Evolutionary conservation across 2,329 filamentous ascomycete genomes (phyloP).

Genomic region (Chaetomiaceae sp.): DNA sequence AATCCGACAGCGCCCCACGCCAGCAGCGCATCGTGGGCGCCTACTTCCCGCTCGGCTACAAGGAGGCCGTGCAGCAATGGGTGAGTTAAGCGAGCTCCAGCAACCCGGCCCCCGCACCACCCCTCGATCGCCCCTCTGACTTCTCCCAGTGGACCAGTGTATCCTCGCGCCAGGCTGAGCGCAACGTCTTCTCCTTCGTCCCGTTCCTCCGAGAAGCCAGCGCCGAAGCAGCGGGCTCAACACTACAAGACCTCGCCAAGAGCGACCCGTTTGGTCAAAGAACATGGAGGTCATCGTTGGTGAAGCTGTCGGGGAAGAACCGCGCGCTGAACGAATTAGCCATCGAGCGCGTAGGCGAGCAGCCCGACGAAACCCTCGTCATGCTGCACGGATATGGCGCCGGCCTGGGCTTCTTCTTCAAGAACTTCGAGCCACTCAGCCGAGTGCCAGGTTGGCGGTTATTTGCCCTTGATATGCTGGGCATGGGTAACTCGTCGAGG

Average conservation of each 20-base stretch:
- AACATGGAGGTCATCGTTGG: constrained; percentile 79
- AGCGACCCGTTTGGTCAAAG: constrained; percentile 76
- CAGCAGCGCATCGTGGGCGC: too few species aligned
- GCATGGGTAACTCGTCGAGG: constrained; percentile 84
- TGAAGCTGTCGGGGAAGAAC: constrained; percentile 77
- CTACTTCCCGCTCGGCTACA: constrained; percentile 83
- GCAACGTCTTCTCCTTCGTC: constrained; percentile 78
- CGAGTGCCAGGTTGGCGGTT: constrained; percentile 76
- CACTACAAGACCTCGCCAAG: constrained; percentile 38
- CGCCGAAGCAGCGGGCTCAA: constrained; percentile 34
- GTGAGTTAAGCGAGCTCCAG: too few species aligned
- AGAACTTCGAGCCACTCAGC: constrained; percentile 87
- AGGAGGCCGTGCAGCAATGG: constrained; percentile 89
- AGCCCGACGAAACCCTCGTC: constrained; percentile 77
- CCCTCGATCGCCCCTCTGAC: constrained; percentile 7
- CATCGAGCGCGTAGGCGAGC: constrained; percentile 74
- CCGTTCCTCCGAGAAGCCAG: constrained; percentile 74
- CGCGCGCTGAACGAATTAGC: constrained; percentile 89
- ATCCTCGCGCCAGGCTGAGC: constrained; percentile 78
- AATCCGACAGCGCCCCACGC: too few species aligned
- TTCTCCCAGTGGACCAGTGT: constrained; percentile 68
- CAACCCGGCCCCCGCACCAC: background rate
- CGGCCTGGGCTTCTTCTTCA: constrained; percentile 95
- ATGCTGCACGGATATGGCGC: constrained; percentile 97
- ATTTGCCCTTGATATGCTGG: constrained; percentile 89